phyloP scores from a whole-genome alignment of 106 monocot species.

The Dendrobium chrysotoxum region DNA sequence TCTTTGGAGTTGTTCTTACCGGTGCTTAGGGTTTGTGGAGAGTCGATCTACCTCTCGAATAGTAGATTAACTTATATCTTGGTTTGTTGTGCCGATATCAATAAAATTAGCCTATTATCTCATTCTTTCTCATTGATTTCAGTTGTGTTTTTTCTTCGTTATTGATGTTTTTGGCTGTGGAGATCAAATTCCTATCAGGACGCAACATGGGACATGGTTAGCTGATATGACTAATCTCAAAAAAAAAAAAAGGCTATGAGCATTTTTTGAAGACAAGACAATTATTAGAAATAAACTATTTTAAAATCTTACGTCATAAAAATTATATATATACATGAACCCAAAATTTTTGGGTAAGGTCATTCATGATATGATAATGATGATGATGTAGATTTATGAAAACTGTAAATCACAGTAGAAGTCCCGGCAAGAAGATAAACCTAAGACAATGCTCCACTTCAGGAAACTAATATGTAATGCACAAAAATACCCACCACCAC shows the following conservation, averaged over 20 bases:
- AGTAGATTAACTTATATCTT: no score
- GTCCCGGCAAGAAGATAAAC: not conserved
- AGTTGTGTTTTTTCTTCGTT: no score
- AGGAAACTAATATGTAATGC: not conserved
- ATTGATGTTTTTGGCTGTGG: no score
- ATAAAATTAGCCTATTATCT: no score
- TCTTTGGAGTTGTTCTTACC: no score
- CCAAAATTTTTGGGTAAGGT: not conserved
- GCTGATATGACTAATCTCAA: not conserved
- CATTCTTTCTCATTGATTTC: no score
- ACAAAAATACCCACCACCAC: not conserved
- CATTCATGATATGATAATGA: not conserved
- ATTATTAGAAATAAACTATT: not conserved
- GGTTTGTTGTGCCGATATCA: no score
- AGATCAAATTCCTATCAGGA: not conserved
- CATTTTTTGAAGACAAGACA: not conserved
- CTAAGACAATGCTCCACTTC: not conserved
- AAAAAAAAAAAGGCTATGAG: not conserved
- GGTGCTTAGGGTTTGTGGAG: no score
- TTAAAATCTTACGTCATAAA: not conserved
- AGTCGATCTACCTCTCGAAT: no score
- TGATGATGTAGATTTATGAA: not conserved
- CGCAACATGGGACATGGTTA: not conserved
- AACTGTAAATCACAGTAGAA: not conserved
- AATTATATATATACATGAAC: not conserved